Evolutionary conservation across 1,284 basidiomycete genomes (phyloP).

Genomic region (Tilletia setariae): DNA sequence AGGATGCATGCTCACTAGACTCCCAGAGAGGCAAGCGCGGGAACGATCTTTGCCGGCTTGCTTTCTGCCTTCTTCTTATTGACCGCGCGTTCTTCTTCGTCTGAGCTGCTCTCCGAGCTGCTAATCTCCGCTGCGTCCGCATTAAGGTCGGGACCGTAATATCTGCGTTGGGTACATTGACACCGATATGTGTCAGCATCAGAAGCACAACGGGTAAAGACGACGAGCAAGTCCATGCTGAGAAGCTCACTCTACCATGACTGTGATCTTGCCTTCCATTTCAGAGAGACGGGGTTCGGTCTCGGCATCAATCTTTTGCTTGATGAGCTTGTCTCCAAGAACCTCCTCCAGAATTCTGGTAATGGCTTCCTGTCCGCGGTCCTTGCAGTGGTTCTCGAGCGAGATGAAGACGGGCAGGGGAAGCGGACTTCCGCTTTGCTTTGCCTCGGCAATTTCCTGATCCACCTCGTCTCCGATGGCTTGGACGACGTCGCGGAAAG

Average conservation of each 20-base stretch:
- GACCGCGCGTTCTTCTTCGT: slow-evolving; percentile 18
- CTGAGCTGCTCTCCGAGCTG: slow-evolving; percentile 5
- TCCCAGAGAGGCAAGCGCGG: slow-evolving; percentile 40
- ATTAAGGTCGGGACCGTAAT: slow-evolving; percentile 4
- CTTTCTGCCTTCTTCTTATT: slow-evolving; percentile 20
- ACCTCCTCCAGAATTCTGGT: slow-evolving; percentile 62
- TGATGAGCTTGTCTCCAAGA: slow-evolving; percentile 62
- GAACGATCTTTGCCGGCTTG: slow-evolving; percentile 38
- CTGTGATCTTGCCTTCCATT: slow-evolving; percentile 62
- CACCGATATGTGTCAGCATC: background rate
- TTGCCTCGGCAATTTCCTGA: slow-evolving; percentile 19
- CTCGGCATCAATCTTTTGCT: slow-evolving; percentile 19
- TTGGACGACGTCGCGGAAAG: slow-evolving; percentile 35
- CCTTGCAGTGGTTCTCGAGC: slow-evolving; percentile 65
- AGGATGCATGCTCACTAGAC: slow-evolving; percentile 26
- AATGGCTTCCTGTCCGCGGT: slow-evolving; percentile 61
- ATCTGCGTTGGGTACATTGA: background rate
- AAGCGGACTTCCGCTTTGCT: slow-evolving; percentile 6
- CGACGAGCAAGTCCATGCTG: background rate
- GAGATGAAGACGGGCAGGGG: slow-evolving; percentile 62
- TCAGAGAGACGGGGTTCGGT: slow-evolving; percentile 59
- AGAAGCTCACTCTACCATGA: slow-evolving; percentile 60
- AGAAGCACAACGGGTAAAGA: background rate
- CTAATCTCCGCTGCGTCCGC: background rate
- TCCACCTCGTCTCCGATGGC: slow-evolving; percentile 32